Evolutionary conservation across 495 filamentous ascomycete species (phyloP).

Genomic region (Aspergillus nanangensis): DNA sequence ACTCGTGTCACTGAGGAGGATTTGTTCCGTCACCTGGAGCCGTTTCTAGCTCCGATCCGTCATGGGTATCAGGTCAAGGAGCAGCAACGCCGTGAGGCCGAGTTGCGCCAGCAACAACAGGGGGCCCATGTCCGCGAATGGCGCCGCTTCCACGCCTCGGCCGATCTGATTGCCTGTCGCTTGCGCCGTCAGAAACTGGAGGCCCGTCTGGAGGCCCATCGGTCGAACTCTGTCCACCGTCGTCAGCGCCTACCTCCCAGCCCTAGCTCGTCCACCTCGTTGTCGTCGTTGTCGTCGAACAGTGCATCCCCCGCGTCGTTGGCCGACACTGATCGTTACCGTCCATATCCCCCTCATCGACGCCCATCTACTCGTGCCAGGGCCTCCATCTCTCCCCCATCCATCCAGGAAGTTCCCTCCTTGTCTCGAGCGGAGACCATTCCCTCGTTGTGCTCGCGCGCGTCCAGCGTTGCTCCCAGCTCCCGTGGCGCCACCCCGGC

Average conservation of each 20-base stretch:
- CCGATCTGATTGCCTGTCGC: constrained; percentile 37
- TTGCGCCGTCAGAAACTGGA: constrained; percentile 40
- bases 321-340: constrained; percentile 33
- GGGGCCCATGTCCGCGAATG: constrained; percentile 39
- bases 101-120: constrained; percentile 26
- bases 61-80: constrained; percentile 26
- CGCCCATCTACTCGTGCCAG: constrained; percentile 31
- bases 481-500: constrained; percentile 35
- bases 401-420: constrained; percentile 41
- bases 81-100: constrained; percentile 28
- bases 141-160: constrained; percentile 37
- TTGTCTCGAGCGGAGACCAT: constrained; percentile 43
- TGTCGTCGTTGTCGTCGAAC: constrained; percentile 16
- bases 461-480: constrained; percentile 42
- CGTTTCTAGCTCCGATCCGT: constrained; percentile 83
- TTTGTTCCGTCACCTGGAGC: constrained; percentile 80
- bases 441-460: constrained; percentile 44
- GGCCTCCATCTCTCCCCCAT: constrained; percentile 48
- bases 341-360: constrained; percentile 29
- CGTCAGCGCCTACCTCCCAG: constrained; percentile 31
- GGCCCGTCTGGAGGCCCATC: constrained; percentile 19
- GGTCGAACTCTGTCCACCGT: constrained; percentile 15
- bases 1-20: constrained; percentile 78
- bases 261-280: constrained; percentile 29
- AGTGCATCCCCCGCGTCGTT: constrained; percentile 24